Evolutionary conservation across 2,329 filamentous ascomycete genomes (phyloP).

Genomic region (Colletotrichum truncatum): DNA sequence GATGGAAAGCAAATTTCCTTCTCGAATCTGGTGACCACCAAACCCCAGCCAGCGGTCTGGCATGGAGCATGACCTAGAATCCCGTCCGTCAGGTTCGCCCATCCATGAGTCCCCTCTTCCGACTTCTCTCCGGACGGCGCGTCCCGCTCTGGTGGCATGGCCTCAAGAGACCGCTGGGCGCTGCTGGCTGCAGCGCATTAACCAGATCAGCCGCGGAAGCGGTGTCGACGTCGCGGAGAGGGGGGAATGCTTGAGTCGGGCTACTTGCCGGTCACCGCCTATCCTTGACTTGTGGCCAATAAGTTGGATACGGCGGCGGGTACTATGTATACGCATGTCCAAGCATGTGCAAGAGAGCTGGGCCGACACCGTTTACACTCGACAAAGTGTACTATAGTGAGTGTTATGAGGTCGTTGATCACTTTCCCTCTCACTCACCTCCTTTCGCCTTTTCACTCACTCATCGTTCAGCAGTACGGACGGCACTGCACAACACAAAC

Average conservation of each 20-base stretch:
- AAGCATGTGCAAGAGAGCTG: too few relatives aligned
- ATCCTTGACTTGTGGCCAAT: conserved; percentile 7
- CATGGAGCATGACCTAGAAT: conserved; percentile 18
- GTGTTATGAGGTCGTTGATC: too few relatives aligned
- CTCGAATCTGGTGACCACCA: conserved; percentile 20
- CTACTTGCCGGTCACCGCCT: conserved; percentile 15
- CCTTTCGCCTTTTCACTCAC: too few relatives aligned
- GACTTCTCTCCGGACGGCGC: conserved; percentile 25
- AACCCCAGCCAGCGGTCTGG: conserved; percentile 5
- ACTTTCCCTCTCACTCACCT: too few relatives aligned
- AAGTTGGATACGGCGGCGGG: background rate
- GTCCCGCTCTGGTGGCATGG: conserved; percentile 25
- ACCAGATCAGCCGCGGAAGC: conserved; percentile 5
- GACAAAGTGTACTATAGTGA: too few relatives aligned
- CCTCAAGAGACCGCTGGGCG: conserved; percentile 12
- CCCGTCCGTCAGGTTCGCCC: conserved; percentile 2
- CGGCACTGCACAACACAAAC: background rate
- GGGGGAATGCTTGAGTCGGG: conserved; percentile 17
- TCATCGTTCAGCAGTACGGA: background rate
- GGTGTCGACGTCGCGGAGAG: conserved; percentile 16
- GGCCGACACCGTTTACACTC: too few relatives aligned
- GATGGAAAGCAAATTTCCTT: conserved; percentile 25
- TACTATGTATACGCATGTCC: background rate
- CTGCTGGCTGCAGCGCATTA: background rate
- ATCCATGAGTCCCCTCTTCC: conserved; percentile 13